A percentile compares a stretch with the other conserved stretches of the same genome.
These are phyloP conservation scores for Cercospora berteroae DNA, from an alignment of 2,329 filamentous ascomycete genomes.

Conservation along the genomic window DNA sequence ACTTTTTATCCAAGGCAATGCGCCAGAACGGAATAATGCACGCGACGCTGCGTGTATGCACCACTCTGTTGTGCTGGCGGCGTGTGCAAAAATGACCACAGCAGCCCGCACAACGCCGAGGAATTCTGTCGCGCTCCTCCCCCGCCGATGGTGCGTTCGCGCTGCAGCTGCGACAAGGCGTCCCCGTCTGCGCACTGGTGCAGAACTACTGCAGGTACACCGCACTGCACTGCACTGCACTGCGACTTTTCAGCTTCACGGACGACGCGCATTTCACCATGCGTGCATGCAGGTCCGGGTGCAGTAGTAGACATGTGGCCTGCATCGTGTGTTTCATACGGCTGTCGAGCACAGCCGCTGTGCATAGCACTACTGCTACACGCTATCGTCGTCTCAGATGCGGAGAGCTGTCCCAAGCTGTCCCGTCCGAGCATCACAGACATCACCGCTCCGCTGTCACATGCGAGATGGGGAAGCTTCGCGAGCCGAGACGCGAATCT, in stretches of 20 bases:
- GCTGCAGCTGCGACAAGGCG: neutral
- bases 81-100: neutral
- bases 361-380: neutral
- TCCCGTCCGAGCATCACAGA: neutral
- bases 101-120: neutral
- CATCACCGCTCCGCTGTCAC: neutral
- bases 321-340: neutral
- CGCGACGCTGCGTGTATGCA: slow-evolving; percentile 4
- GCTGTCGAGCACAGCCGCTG: neutral
- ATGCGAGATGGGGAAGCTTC: neutral
- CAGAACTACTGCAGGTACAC: slow-evolving; percentile 26
- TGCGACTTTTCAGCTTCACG: neutral
- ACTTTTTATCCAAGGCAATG: neutral
- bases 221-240: neutral
- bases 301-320: neutral
- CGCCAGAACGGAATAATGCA: slow-evolving; percentile 2
- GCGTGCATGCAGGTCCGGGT: neutral
- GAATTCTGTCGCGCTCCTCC: neutral
- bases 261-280: neutral
- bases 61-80: neutral
- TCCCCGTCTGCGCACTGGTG: neutral
- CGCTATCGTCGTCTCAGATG: neutral
- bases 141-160: neutral
- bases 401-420: neutral
- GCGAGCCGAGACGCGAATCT: neutral